A percentile compares a stretch with the other conserved stretches of the same genome.
phyloP scores from a whole-genome alignment of 345 rosid species.

The Camelina neglecta region DNA sequence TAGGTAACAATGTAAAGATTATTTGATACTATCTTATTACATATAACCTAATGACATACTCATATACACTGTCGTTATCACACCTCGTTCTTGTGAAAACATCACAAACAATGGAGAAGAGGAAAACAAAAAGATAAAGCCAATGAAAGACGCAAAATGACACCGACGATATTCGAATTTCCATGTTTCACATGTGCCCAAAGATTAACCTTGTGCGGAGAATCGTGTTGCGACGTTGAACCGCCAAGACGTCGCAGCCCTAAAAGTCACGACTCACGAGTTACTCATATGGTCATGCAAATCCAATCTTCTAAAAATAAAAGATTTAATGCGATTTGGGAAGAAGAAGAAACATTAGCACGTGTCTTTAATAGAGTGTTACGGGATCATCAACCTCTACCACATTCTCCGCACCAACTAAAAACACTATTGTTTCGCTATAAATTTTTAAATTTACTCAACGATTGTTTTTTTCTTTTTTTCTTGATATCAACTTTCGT shows the following conservation, averaged over 20 bases:
- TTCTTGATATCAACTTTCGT: too few species aligned
- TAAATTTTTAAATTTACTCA: too few species aligned
- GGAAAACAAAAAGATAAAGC: too few species aligned
- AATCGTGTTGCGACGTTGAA: not conserved
- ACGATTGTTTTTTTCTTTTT: not conserved
- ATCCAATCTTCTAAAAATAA: not conserved
- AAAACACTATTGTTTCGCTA: not conserved
- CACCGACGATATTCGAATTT: not conserved
- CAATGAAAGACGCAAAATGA: not conserved
- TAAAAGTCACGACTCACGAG: not conserved
- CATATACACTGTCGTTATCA: too few species aligned
- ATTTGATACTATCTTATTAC: too few species aligned
- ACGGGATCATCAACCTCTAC: not conserved
- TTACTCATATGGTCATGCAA: not conserved
- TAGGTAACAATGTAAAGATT: too few species aligned
- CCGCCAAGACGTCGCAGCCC: not conserved
- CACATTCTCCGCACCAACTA: not conserved
- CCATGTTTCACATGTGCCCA: not conserved
- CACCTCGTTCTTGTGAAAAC: too few species aligned
- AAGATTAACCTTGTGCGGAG: not conserved
- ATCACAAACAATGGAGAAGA: too few species aligned
- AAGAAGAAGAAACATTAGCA: not conserved
- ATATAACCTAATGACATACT: too few species aligned
- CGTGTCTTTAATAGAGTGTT: not conserved
- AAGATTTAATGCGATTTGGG: not conserved